These are phyloP conservation scores for Mariannaea sp. DNA, from an alignment of 2,329 filamentous ascomycete genomes.

Conservation along the genomic window DNA sequence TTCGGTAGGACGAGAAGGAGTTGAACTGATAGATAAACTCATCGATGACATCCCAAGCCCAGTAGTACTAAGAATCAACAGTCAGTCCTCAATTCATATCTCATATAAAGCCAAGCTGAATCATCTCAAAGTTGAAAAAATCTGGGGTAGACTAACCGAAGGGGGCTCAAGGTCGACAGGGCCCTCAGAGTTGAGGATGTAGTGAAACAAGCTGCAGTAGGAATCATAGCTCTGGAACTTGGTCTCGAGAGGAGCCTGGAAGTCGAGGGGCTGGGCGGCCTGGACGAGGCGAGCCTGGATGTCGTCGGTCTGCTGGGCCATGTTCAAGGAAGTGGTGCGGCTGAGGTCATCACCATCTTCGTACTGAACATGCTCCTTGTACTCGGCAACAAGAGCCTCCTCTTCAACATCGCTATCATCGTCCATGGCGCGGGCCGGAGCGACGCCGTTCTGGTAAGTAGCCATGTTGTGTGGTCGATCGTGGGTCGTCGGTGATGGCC, in stretches of 20 bases:
- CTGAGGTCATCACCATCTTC: conserved; percentile 85
- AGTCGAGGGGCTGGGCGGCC: conserved; percentile 93
- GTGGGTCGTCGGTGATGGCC: conserved; percentile 39
- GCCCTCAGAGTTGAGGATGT: conserved; percentile 98
- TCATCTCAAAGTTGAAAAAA: conserved; percentile 2
- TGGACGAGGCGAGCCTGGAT: conserved; percentile 90
- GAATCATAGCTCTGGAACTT: conserved; percentile 99
- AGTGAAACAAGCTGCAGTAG: conserved; percentile 99
- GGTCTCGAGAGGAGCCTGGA: conserved; percentile 91
- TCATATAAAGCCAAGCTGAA: conserved; percentile 18
- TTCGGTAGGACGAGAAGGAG: conserved; percentile 96
- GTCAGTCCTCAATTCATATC: conserved; percentile 25
- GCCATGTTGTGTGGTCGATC: conserved; percentile 55
- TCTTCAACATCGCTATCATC: conserved; percentile 96
- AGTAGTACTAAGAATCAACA: conserved; percentile 75
- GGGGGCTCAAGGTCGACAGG: conserved; percentile 96
- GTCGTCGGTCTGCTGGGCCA: conserved; percentile 80
- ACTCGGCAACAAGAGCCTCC: conserved; percentile 93
- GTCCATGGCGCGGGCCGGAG: conserved; percentile 64
- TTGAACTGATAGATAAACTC: conserved; percentile 99
- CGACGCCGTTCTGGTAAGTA: conserved; percentile 64
- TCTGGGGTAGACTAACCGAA: conserved; percentile 68
- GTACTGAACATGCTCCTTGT: conserved; percentile 94
- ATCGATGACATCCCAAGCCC: conserved; percentile 99
- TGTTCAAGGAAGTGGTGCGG: conserved; percentile 69